Percentiles rank a stretch among this genome's conserved stretches.
phyloP scores from a whole-genome alignment of 2,329 filamentous ascomycete genomes.

The Pochonia chlamydosporia region DNA sequence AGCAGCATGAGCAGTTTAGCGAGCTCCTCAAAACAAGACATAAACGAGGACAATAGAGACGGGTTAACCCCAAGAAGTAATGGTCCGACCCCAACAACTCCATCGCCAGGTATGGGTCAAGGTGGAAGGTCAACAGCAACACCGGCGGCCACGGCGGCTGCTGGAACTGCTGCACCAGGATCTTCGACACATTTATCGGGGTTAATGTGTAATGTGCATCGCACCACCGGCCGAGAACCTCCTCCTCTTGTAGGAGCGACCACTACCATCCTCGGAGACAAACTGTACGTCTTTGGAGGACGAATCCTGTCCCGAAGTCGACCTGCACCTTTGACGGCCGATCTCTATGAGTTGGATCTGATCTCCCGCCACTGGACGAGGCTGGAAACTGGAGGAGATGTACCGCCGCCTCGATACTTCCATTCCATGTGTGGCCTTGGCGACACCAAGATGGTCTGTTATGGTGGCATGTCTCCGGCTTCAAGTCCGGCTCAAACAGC shows the following conservation, averaged over 20 bases:
- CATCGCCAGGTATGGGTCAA: slow-evolving; percentile 47
- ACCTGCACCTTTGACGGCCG: slow-evolving; percentile 74
- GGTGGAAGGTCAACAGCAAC: slow-evolving; percentile 12
- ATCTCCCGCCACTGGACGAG: slow-evolving; percentile 91
- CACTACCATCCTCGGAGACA: slow-evolving; percentile 91
- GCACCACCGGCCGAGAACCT: slow-evolving; percentile 87
- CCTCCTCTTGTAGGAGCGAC: slow-evolving; percentile 90
- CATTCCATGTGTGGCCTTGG: slow-evolving; percentile 92
- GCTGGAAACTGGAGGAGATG: slow-evolving; percentile 74
- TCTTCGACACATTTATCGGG: slow-evolving; percentile 57
- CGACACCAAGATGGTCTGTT: slow-evolving; percentile 94
- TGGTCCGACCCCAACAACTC: slow-evolving; percentile 49
- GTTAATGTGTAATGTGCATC: slow-evolving; percentile 65
- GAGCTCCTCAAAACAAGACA: slow-evolving; percentile 36
- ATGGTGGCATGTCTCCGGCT: slow-evolving; percentile 93
- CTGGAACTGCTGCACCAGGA: slow-evolving; percentile 39
- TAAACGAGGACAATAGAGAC: slow-evolving; percentile 37
- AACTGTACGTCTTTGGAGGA: slow-evolving; percentile 94
- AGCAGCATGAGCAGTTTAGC: slow-evolving; percentile 42
- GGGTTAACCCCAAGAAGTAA: slow-evolving; percentile 46
- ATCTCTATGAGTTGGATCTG: slow-evolving; percentile 89
- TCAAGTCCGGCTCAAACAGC: slow-evolving; percentile 36
- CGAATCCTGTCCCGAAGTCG: slow-evolving; percentile 78
- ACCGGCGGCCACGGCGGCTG: slow-evolving; percentile 12
- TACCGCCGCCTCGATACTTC: slow-evolving; percentile 90